Base-by-base conservation (phyloP, 371 early-diverging fungal species). In the Haplosporangium sp. region DNA sequence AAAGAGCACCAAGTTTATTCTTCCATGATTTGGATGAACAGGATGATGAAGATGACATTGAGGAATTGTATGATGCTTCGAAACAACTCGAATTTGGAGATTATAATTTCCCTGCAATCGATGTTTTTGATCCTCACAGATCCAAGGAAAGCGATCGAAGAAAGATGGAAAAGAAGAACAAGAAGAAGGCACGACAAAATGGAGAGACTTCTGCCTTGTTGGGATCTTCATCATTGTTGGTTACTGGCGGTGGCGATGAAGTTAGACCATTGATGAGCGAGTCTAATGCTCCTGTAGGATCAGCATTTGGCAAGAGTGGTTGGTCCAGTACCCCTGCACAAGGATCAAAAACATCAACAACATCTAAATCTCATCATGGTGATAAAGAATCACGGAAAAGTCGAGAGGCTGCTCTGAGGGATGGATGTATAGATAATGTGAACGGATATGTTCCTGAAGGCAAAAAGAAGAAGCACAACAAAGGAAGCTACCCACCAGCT, bases 351-450 rank as follows among this genome's bases (percentile, higher is more conserved):
- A 52, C 72, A 17, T 37, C 35, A 5, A 34, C 45, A 20, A n/a
- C 38, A 27, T n/a, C 39, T 8, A 11, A 11, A 13, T 44, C 34
- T 19, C 42, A 60, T 34, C n/a, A 60, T 38, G 50, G 17, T 1
- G 47, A 67, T 48, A 75, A 68, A 20, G 74, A 73, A 39, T 60
- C 60, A 35, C 19, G 47, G 59, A 48, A 39, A 17, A 34, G 9
- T 59, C 9, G 45, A 39, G 17, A 60, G 17, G 48, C 56, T 27
- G 74, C 63, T 56, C 27, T 68, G 44, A 63, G 77, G 61, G 77
- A 72, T 3, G 77, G 77, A 8, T 77, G 77, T 52, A 63, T 77
- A 10, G 77, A 77, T 50, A 77, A 77, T 34, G 77, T 77, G 50
- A 77, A 77, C 39, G 77, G 77, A 20, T 77, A 65, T 62, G 73